Conservation (phyloP, 345 rosid genomes). For the Gossypium arboreum region DNA sequence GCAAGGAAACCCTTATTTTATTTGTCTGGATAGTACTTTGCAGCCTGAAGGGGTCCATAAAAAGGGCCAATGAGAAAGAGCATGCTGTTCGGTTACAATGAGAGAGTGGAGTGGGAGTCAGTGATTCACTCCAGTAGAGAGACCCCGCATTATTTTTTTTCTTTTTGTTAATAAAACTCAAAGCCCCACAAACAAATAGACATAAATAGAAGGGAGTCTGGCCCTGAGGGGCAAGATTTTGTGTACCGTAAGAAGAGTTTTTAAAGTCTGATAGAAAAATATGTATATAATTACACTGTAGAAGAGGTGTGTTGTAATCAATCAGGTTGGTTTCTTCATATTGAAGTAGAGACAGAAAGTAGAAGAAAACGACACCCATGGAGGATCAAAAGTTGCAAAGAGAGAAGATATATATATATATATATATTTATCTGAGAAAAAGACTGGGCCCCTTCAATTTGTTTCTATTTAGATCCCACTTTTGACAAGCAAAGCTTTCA, state of each 20-base stretch:
- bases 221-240: slow-evolving; percentile 50
- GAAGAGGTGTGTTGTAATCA: slow-evolving; percentile 21
- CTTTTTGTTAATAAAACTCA: background rate
- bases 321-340: slow-evolving; percentile 63
- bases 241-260: slow-evolving; percentile 30
- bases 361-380: slow-evolving; percentile 42
- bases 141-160: background rate
- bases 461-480: slow-evolving; percentile 31
- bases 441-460: slow-evolving; percentile 48
- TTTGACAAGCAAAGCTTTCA: slow-evolving; percentile 50
- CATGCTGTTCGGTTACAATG: slow-evolving; percentile 90
- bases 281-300: slow-evolving; percentile 17
- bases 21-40: slow-evolving; percentile 28
- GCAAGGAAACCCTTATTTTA: slow-evolving; percentile 1
- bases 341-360: slow-evolving; percentile 46
- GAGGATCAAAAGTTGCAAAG: slow-evolving; percentile 31
- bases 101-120: slow-evolving; percentile 66
- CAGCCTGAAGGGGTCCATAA: slow-evolving; percentile 32
- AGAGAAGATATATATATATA: background rate
- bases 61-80: slow-evolving; percentile 58
- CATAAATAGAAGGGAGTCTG: slow-evolving; percentile 15
- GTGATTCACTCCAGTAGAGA: slow-evolving; percentile 33
- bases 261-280: slow-evolving; percentile 15
- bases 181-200: slow-evolving; percentile 21
- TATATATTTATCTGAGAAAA: slow-evolving; percentile 31